Evolutionary conservation across 2,329 filamentous ascomycete genomes (phyloP).

Genomic region (Colletotrichum sp.): DNA sequence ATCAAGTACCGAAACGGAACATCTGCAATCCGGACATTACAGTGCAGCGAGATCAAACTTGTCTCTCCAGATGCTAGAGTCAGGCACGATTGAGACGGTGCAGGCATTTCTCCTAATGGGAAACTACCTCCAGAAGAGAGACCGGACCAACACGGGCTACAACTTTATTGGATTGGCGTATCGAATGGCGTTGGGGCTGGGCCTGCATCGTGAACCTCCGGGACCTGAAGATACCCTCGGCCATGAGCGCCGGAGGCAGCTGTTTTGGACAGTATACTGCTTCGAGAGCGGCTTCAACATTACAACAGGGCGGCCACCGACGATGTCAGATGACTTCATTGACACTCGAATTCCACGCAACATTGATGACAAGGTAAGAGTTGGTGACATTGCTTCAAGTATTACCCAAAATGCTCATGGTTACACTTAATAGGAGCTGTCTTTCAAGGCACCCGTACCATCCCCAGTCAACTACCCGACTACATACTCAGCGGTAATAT

Average conservation of each 20-base stretch:
- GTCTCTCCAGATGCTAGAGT: constrained; percentile 47
- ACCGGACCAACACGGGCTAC: constrained; percentile 56
- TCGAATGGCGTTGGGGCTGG: constrained; percentile 54
- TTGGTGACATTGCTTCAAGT: fast-evolving
- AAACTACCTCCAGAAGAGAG: constrained; percentile 56
- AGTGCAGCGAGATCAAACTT: constrained; percentile 35
- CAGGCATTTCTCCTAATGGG: constrained; percentile 48
- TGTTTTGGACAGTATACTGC: constrained; percentile 45
- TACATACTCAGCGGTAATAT: constrained; percentile 42
- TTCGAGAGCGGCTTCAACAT: constrained; percentile 53
- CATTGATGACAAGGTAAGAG: constrained; percentile 43
- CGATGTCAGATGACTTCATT: constrained; percentile 43
- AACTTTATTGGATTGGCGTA: constrained; percentile 56
- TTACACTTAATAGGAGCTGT: constrained; percentile 15
- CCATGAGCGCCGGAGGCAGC: constrained; percentile 37
- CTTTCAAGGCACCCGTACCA: not conserved
- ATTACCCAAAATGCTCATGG: not conserved
- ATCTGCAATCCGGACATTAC: constrained; percentile 26
- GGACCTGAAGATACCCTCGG: constrained; percentile 34
- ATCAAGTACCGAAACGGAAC: constrained; percentile 24
- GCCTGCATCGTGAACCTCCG: constrained; percentile 51
- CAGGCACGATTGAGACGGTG: constrained; percentile 48
- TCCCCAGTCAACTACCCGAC: constrained; percentile 39
- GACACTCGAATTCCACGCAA: constrained; percentile 48
- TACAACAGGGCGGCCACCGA: constrained; percentile 49